Evolutionary conservation across 495 filamentous ascomycete genomes (phyloP).

Genomic region (Acidomyces sp.): DNA sequence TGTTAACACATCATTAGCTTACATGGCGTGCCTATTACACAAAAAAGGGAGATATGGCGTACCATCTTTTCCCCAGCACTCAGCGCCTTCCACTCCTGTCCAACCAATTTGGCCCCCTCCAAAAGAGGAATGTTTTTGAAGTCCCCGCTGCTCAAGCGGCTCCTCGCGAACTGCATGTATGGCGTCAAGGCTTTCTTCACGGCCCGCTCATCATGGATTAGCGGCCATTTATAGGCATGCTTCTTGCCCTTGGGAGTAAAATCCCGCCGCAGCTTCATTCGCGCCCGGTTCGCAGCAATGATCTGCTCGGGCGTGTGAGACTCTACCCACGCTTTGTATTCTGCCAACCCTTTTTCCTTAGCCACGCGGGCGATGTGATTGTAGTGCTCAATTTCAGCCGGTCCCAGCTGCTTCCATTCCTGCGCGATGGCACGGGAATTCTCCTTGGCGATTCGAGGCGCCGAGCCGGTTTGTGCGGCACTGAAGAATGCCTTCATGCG

Average conservation of each 20-base stretch:
- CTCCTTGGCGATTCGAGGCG: no score
- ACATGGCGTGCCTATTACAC: neutral
- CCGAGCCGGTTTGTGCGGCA: no score
- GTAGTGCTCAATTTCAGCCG: slow-evolving; percentile 29
- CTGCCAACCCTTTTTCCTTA: slow-evolving; percentile 32
- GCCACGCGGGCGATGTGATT: slow-evolving; percentile 39
- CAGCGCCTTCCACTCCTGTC: slow-evolving; percentile 44
- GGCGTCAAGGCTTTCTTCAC: slow-evolving; percentile 35
- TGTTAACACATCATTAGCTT: neutral
- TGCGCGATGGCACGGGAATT: no score
- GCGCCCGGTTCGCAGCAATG: slow-evolving; percentile 49
- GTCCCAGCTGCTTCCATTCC: slow-evolving; percentile 1
- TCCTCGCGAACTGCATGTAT: slow-evolving; percentile 36
- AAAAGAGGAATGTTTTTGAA: slow-evolving; percentile 25
- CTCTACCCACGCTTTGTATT: slow-evolving; percentile 46
- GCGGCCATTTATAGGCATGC: slow-evolving; percentile 3
- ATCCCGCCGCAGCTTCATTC: slow-evolving; percentile 31
- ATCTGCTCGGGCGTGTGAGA: slow-evolving; percentile 45
- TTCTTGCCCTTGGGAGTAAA: slow-evolving; percentile 1
- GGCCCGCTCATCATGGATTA: slow-evolving; percentile 41
- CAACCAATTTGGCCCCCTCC: slow-evolving; percentile 27
- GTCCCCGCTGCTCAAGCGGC: slow-evolving; percentile 38
- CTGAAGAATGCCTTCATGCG: no score
- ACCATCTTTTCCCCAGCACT: slow-evolving; percentile 45
- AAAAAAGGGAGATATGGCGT: slow-evolving; percentile 14